Evolutionary conservation across 345 rosid species (phyloP).

Genomic region (Arabidopsis thaliana): DNA sequence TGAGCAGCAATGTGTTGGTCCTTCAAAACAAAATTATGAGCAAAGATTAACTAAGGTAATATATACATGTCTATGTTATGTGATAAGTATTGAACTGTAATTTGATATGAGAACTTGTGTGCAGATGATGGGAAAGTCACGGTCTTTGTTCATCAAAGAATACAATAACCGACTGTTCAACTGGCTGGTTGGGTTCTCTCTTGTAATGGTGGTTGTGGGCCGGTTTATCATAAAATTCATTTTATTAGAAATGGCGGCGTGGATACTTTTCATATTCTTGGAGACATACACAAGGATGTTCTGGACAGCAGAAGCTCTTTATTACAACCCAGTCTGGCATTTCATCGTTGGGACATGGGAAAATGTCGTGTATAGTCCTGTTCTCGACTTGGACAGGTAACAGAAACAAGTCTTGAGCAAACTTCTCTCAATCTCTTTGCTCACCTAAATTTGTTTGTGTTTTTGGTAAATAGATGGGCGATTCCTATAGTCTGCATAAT

Average conservation of each 20-base stretch:
- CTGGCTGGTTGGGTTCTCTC: conserved; percentile 96
- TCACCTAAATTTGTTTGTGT: conserved; percentile 1
- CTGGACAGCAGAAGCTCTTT: conserved; percentile 96
- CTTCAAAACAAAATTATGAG: conserved; percentile 80
- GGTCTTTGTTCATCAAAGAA: conserved; percentile 84
- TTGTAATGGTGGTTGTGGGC: conserved; percentile 92
- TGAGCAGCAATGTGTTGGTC: conserved; percentile 84
- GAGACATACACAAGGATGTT: conserved; percentile 97
- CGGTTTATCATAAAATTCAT: conserved; percentile 90
- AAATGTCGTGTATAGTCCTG: conserved; percentile 85
- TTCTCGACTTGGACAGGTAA: conserved; percentile 97
- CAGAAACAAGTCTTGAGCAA: background rate
- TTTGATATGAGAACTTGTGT: conserved; percentile 17
- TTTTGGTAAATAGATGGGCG: conserved; percentile 83
- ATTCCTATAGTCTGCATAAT: conserved; percentile 63
- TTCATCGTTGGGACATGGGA: conserved; percentile 90
- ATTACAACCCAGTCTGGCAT: conserved; percentile 96
- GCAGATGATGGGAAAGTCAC: conserved; percentile 93
- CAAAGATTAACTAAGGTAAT: conserved; percentile 88
- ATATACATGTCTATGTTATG: background rate
- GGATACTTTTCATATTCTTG: conserved; percentile 93
- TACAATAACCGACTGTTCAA: conserved; percentile 95
- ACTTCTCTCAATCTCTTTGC: conserved; percentile 2
- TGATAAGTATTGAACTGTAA: conserved; percentile 10
- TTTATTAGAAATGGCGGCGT: conserved; percentile 89